Evolutionary conservation across 169 alveolate genomes (phyloP).

Genomic region (Plasmodium coatneyi): DNA sequence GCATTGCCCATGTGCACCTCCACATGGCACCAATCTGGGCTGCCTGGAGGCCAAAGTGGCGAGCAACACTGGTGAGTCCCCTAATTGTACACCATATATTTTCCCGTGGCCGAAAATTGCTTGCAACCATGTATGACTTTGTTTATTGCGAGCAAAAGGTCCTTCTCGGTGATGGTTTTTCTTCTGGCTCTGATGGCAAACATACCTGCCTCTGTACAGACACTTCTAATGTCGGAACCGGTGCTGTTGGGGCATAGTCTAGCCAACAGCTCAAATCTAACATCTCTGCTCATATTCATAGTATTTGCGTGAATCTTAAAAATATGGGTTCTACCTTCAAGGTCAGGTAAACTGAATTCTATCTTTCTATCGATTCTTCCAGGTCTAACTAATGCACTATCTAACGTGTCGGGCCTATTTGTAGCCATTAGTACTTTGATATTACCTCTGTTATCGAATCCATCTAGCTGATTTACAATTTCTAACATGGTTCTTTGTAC

Average conservation of each 20-base stretch:
- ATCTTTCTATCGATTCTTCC: conserved; percentile 99
- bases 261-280: conserved; percentile 97
- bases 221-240: conserved; percentile 98
- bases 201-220: conserved; percentile 99
- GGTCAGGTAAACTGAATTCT: conserved; percentile 98
- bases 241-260: conserved; percentile 98
- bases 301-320: conserved; percentile 98
- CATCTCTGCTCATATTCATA: conserved; percentile 96
- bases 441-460: conserved; percentile 98
- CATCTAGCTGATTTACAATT: conserved; percentile 98
- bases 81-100: conserved; percentile 98
- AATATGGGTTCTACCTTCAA: conserved; percentile 97
- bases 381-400: conserved; percentile 98
- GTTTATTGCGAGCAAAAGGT: conserved; percentile 96
- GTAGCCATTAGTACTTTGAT: conserved; percentile 99
- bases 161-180: conserved; percentile 97
- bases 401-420: conserved; percentile 98
- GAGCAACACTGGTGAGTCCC: not conserved
- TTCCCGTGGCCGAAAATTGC: conserved; percentile 98
- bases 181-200: conserved; percentile 99
- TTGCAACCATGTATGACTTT: conserved; percentile 98
- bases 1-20: not conserved
- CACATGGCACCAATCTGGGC: not conserved
- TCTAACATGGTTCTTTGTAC: conserved; percentile 99
- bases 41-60: not conserved